phyloP scores from a whole-genome alignment of 2,329 filamentous ascomycete genomes.

The Aspergillus spinulosporus region DNA sequence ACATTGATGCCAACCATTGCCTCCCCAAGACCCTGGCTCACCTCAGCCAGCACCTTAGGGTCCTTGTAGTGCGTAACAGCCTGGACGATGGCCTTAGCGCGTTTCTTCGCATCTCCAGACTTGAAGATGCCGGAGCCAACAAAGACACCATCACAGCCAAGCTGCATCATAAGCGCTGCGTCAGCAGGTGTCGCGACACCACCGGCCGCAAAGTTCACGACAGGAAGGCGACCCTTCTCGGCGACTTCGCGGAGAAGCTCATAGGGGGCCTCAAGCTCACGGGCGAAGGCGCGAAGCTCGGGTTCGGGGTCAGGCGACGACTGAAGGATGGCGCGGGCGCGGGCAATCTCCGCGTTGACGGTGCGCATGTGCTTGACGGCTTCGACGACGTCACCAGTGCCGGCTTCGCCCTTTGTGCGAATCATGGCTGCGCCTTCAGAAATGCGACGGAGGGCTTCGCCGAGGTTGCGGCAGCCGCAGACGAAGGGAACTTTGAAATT shows the following conservation, averaged over 20 bases:
- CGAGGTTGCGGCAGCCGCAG: slow-evolving; percentile 91
- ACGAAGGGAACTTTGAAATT: slow-evolving; percentile 85
- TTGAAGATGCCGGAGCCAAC: slow-evolving; percentile 98
- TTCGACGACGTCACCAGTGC: slow-evolving; percentile 95
- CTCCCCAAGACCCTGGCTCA: slow-evolving; percentile 87
- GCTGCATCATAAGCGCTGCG: slow-evolving; percentile 97
- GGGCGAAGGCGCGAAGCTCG: slow-evolving; percentile 75
- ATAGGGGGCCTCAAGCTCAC: slow-evolving; percentile 76
- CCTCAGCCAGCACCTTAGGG: slow-evolving; percentile 79
- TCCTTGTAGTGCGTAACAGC: slow-evolving; percentile 90
- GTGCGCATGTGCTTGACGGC: slow-evolving; percentile 95
- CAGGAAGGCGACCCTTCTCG: slow-evolving; percentile 80
- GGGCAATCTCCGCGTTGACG: slow-evolving; percentile 77
- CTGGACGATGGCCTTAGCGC: slow-evolving; percentile 91
- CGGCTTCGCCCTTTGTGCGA: slow-evolving; percentile 96
- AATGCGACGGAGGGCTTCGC: slow-evolving; percentile 88
- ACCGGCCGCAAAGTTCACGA: slow-evolving; percentile 98
- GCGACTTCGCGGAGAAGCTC: slow-evolving; percentile 82
- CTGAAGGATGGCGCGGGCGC: slow-evolving; percentile 60
- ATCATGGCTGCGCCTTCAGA: slow-evolving; percentile 97
- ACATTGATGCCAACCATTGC: slow-evolving; percentile 97
- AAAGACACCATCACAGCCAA: slow-evolving; percentile 97
- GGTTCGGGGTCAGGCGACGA: slow-evolving; percentile 55
- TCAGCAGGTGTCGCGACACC: slow-evolving; percentile 98
- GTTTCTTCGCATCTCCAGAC: slow-evolving; percentile 82